Base-by-base conservation (phyloP, 2,329 filamentous ascomycete genomes). In the Phoma herbarum region DNA sequence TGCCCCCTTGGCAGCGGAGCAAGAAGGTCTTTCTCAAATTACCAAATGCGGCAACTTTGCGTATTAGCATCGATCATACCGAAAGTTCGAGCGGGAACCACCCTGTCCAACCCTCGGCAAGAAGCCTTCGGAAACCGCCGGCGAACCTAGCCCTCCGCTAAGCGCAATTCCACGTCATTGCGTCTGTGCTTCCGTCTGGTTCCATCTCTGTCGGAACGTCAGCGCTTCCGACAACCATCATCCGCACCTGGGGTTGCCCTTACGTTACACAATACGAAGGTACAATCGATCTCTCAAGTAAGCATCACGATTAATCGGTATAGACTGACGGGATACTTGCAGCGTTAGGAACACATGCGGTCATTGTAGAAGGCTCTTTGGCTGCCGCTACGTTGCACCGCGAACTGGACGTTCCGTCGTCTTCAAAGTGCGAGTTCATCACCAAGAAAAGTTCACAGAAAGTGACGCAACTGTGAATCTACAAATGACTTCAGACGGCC, bases 201-300 rank as follows among this genome's bases (percentile, higher is more conserved):
- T n/a, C n/a, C 33, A n/a, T 11, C 18, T 22, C 18, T 7, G 42
- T 35, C 55, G 55, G 55, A 58, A 58, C 48, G 2, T 48, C 43
- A 37, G 26, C 22, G 0, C 14, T 35, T 59, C 56, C 56, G 56
- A 53, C 50, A 54, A 47, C 20, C 18, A 16, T 18, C 56, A 50
- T 59, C 56, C 56, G 56, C 50, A 35, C 16, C 31, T 35, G 12
- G 45, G 49, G 25, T 49, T 45, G 45, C 39, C 45, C 39, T 54
- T 51, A 51, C 56, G 50, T 59, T 49, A 59, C 50, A 29, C 56
- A 50, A 53, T 37, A 50, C 51, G 31, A 47, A 59, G 50, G 56
- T 53, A 49, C 37, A 29, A 46, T 39, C 23, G 37, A 50, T 31
- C 26, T 29, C 43, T 28, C 14, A 2, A 39, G 18, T 16, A 18